Conservation (phyloP, 768 basidiomycete genomes). For the Porphyrellus cyaneotinctus region DNA sequence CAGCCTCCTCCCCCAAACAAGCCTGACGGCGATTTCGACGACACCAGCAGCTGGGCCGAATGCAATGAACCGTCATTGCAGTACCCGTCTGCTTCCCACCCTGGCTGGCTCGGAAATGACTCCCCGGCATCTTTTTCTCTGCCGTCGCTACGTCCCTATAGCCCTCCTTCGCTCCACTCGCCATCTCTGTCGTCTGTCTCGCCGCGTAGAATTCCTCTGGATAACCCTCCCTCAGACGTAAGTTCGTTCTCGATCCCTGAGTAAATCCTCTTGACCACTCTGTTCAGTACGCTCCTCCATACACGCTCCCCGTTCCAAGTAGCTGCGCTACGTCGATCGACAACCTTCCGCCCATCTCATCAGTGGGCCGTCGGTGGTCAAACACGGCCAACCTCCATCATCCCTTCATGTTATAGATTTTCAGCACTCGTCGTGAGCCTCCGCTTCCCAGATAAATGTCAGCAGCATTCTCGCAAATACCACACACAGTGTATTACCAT, state of each 20-base stretch:
- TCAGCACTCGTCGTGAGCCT: constrained; percentile 4
- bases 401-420: constrained; percentile 33
- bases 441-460: constrained; percentile 2
- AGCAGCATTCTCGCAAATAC: constrained; percentile 6
- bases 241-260: neutral
- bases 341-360: constrained; percentile 33
- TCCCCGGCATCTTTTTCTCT: constrained; percentile 26
- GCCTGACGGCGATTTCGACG: constrained; percentile 17
- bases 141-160: constrained; percentile 28
- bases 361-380: constrained; percentile 37
- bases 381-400: constrained; percentile 30
- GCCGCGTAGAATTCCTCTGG: constrained; percentile 24
- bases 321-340: constrained; percentile 31
- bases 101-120: constrained; percentile 28
- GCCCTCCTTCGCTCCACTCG: constrained; percentile 24
- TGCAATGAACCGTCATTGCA: constrained; percentile 16
- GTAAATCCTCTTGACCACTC: constrained; percentile 4
- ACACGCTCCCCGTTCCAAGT: constrained; percentile 24
- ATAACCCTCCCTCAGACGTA: constrained; percentile 27
- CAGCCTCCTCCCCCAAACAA: constrained; percentile 9
- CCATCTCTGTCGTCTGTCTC: constrained; percentile 27
- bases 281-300: constrained; percentile 20
- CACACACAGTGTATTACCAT: constrained; percentile 16
- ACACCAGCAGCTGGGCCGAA: constrained; percentile 22
- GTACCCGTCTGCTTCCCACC: constrained; percentile 23